These are phyloP conservation scores for Annona cherimola DNA, from an alignment of 164 flowering plant species.

Conservation along the genomic window DNA sequence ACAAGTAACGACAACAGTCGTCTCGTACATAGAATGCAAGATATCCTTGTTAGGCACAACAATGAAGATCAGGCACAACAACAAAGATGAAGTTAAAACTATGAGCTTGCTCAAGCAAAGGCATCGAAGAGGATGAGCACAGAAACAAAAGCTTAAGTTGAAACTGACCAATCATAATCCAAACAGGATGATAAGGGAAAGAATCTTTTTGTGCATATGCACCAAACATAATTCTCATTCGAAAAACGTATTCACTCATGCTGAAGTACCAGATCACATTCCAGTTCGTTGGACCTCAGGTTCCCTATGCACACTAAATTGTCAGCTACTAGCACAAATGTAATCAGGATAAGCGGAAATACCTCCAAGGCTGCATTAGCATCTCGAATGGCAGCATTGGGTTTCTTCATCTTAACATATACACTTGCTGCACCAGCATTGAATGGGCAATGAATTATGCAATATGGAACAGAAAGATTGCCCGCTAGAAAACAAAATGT, in stretches of 20 bases:
- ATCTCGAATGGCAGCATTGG: slow-evolving; percentile 95
- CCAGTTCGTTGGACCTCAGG: not conserved
- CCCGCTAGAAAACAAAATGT: not conserved
- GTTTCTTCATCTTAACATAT: slow-evolving; percentile 88
- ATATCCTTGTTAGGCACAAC: no score
- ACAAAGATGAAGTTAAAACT: no score
- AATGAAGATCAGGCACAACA: no score
- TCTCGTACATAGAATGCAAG: no score
- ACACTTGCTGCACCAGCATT: slow-evolving; percentile 60
- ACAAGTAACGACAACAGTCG: no score
- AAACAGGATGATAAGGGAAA: not conserved
- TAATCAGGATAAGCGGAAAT: not conserved
- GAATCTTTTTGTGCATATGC: not conserved
- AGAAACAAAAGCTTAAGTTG: not conserved
- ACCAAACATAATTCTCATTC: not conserved
- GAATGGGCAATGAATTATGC: not conserved
- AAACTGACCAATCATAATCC: not conserved
- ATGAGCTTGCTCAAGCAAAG: no score
- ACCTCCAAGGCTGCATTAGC: slow-evolving; percentile 96
- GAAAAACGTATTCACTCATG: not conserved
- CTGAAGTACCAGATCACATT: not conserved
- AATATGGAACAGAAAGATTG: slow-evolving; percentile 1
- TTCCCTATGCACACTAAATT: not conserved
- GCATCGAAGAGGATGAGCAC: no score
- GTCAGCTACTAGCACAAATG: not conserved